These are phyloP conservation scores for Collybiopsis confluens DNA, from an alignment of 768 basidiomycete genomes.

Conservation along the genomic window DNA sequence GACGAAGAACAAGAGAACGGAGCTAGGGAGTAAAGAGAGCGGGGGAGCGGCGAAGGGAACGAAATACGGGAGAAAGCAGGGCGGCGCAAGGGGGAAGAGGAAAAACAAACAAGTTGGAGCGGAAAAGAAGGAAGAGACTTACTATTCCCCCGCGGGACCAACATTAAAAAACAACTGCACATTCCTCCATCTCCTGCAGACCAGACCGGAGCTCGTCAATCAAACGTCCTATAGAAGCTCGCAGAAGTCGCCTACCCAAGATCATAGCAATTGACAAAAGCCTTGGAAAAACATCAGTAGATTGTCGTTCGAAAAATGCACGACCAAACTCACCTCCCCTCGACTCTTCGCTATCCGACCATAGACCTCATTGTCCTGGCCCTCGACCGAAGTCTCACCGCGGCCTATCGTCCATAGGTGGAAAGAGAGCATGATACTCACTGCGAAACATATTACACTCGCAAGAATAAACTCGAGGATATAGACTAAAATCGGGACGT, in stretches of 20 bases:
- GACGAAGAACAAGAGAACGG: no score
- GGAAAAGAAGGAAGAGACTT: no score
- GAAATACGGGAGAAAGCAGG: background rate
- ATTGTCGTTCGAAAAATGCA: no score
- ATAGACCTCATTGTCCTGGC: slow-evolving; percentile 83
- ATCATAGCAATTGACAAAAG: slow-evolving; percentile 89
- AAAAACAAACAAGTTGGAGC: slow-evolving; percentile 33
- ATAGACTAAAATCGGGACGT: slow-evolving; percentile 65
- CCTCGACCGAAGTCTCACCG: slow-evolving; percentile 89
- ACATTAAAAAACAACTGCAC: slow-evolving; percentile 85
- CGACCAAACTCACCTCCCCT: slow-evolving; percentile 66
- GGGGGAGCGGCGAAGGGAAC: no score
- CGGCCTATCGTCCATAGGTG: slow-evolving; percentile 66
- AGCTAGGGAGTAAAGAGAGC: no score
- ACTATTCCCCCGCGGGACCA: slow-evolving; percentile 78
- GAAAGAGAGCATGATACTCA: slow-evolving; percentile 67
- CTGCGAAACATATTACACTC: slow-evolving; percentile 69
- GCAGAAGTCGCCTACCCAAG: slow-evolving; percentile 51
- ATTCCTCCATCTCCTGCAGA: slow-evolving; percentile 53
- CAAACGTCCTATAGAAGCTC: background rate
- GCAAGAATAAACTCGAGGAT: slow-evolving; percentile 75
- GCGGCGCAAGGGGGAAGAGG: background rate
- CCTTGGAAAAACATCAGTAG: slow-evolving; percentile 33
- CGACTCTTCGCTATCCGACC: slow-evolving; percentile 60
- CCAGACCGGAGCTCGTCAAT: background rate